Percentiles rank a stretch among this genome's conserved stretches.
phyloP scores from a whole-genome alignment of 2,329 filamentous ascomycete species.

The Phyllosticta citribraziliensis region DNA sequence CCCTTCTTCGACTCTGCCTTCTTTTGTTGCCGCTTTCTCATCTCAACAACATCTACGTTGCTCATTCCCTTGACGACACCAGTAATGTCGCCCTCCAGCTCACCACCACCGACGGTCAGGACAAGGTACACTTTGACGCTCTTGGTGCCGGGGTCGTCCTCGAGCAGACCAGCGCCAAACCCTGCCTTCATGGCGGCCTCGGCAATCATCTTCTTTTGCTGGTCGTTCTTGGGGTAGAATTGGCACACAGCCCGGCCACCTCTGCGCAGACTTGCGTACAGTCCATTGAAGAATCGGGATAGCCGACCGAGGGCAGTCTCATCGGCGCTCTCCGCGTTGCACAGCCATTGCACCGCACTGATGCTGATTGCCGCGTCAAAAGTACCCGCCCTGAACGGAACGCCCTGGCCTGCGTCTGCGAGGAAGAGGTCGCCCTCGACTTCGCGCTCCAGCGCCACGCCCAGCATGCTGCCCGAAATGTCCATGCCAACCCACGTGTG shows the following conservation, averaged over 20 bases:
- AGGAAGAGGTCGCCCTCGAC: slow-evolving; percentile 91
- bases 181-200: slow-evolving; percentile 84
- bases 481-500: slow-evolving; percentile 98
- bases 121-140: slow-evolving; percentile 95
- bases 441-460: slow-evolving; percentile 81
- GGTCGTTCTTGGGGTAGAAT: slow-evolving; percentile 95
- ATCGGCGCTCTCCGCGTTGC: slow-evolving; percentile 84
- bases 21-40: slow-evolving; percentile 40
- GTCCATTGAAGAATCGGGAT: slow-evolving; percentile 78
- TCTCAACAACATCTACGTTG: slow-evolving; percentile 63
- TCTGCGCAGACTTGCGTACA: slow-evolving; percentile 74
- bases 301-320: slow-evolving; percentile 71
- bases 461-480: slow-evolving; percentile 91
- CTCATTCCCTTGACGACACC: slow-evolving; percentile 85
- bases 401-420: slow-evolving; percentile 88
- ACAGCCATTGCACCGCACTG: slow-evolving; percentile 95
- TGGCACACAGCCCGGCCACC: slow-evolving; percentile 90
- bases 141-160: slow-evolving; percentile 94
- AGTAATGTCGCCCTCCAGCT: slow-evolving; percentile 63
- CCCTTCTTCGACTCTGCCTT: slow-evolving; percentile 61
- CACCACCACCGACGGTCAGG: slow-evolving; percentile 71
- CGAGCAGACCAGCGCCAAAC: slow-evolving; percentile 87
- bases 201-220: slow-evolving; percentile 85
- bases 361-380: slow-evolving; percentile 96
- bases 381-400: slow-evolving; percentile 82